Conservation (phyloP, 805 yeast genomes). For the Lipomyces lipofer region DNA sequence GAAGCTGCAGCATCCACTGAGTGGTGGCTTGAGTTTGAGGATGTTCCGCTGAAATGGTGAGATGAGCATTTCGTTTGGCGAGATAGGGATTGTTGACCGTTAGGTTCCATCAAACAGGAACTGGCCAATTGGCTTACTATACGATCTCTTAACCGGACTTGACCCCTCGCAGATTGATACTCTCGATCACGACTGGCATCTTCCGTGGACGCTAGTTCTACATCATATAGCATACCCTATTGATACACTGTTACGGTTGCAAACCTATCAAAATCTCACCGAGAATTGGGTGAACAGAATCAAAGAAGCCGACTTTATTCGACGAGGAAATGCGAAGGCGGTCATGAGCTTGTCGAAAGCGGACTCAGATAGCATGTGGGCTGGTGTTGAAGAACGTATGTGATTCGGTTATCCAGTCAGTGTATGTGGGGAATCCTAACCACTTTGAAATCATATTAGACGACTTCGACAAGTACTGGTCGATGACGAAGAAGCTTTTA, state of each 20-base stretch:
- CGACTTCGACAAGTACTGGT: conserved; percentile 36
- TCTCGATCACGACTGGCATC: conserved; percentile 22
- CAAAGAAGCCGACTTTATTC: conserved; percentile 76
- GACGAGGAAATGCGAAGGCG: conserved; percentile 74
- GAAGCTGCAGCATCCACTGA: conserved; percentile 28
- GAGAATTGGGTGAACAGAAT: conserved; percentile 72
- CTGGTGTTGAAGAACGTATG: conserved; percentile 42
- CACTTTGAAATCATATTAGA: conserved; percentile 7
- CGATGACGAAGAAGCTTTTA: conserved; percentile 32
- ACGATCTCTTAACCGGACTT: conserved; percentile 53
- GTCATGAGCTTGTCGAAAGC: conserved; percentile 74
- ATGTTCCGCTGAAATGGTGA: conserved; percentile 66
- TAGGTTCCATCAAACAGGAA: conserved; percentile 41
- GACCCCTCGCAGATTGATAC: conserved; percentile 37
- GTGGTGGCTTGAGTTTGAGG: conserved; percentile 71
- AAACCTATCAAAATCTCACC: conserved; percentile 41
- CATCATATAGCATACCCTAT: conserved; percentile 48
- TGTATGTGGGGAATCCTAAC: too few species aligned
- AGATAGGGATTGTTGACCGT: conserved; percentile 5
- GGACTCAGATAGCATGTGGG: conserved; percentile 61
- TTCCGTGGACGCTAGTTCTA: conserved; percentile 52
- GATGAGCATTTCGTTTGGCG: background rate
- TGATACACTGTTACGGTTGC: conserved; percentile 47
- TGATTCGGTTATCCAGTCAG: background rate
- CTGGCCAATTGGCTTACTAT: conserved; percentile 68